Percentiles rank a stretch among this genome's conserved stretches.
These are phyloP conservation scores for Allantophomopsis cytisporea DNA, from an alignment of 2,329 filamentous ascomycete genomes.

Conservation along the genomic window DNA sequence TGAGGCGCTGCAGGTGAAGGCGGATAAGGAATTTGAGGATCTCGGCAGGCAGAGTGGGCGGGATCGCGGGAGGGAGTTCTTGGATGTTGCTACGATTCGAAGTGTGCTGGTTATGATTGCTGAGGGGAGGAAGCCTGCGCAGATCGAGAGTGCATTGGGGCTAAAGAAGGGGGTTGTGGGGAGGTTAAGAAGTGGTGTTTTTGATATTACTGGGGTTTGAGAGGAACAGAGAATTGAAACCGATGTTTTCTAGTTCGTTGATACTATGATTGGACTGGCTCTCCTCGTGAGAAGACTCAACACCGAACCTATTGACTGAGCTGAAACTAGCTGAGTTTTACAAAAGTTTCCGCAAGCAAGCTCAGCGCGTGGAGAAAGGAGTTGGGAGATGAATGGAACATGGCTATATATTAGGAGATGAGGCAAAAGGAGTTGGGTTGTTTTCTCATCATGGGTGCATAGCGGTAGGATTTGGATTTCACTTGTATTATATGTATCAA, in stretches of 20 bases:
- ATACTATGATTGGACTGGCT: too few species aligned
- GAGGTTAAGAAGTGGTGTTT: background rate
- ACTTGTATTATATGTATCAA: too few species aligned
- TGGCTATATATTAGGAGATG: too few species aligned
- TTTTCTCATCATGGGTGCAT: too few species aligned
- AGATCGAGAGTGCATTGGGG: background rate
- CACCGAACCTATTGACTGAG: too few species aligned
- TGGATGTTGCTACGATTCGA: slow-evolving; percentile 34
- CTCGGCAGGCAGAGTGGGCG: slow-evolving; percentile 18
- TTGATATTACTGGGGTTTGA: background rate
- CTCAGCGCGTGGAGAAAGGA: too few species aligned
- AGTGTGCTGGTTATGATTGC: slow-evolving; percentile 33
- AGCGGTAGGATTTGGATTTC: too few species aligned
- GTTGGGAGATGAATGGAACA: too few species aligned
- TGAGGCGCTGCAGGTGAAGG: slow-evolving; percentile 48
- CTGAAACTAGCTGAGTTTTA: too few species aligned
- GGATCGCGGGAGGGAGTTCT: slow-evolving; percentile 24
- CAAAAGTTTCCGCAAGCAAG: too few species aligned
- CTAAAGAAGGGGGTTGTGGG: background rate
- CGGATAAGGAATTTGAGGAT: slow-evolving; percentile 37
- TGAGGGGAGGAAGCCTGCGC: slow-evolving; percentile 15
- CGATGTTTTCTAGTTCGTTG: too few species aligned
- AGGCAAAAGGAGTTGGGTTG: background rate
- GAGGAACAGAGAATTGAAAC: background rate
- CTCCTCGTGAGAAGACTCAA: too few species aligned